Evolutionary conservation across 495 filamentous ascomycete genomes (phyloP), one percentile per base, ranked within the genome.

Genomic region (Hypoxylon cercidicola): DNA sequence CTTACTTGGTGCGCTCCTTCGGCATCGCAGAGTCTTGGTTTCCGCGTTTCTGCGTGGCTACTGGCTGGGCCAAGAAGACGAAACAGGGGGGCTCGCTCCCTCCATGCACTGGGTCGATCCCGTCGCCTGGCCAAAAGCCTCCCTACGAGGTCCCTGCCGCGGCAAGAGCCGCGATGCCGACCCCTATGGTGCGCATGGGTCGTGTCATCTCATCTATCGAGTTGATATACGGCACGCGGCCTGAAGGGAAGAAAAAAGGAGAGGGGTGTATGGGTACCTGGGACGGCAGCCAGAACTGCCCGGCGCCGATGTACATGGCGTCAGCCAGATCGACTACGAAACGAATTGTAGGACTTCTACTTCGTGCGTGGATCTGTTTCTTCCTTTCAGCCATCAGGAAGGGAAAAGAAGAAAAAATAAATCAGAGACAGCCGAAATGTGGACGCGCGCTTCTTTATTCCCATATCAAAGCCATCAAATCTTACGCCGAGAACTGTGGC

Each of bases 401-500:
- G 13, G n/a, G 15, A 1, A 13, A 13, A 15, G n/a, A 1, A 15
- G 11, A 37, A 4, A 3, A n/a, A 11, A 5, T 3, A 37, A 37
- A 41, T 20, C 1, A 23, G 21, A 21, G 12, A 45, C 9, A 8
- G 43, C 3, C 25, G 43, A 23, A 11, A 45, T 12, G 15, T 10
- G 21, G 47, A 18, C 25, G n/a, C 6, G 7, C 25, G 7, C 25
- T 19, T 50, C 30, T 35, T 50, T 35, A 50, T 50, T 20, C 11
- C 47, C 47, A 50, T 50, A 13, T 3, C 47, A 34, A 34, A 35
- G 2, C 39, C 39, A 41, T 15, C 39, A 1, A 16, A 52, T 37
- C 32, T 52, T 52, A 40, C 49, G 32, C 49, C 34, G 16, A 40
- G n/a, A 20, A 3, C 25, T 28, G 25, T 50, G 15, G 28, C 21